These are phyloP conservation scores for Colletotrichum sansevieriae DNA, from an alignment of 2,329 filamentous ascomycete species.

Conservation along the genomic window DNA sequence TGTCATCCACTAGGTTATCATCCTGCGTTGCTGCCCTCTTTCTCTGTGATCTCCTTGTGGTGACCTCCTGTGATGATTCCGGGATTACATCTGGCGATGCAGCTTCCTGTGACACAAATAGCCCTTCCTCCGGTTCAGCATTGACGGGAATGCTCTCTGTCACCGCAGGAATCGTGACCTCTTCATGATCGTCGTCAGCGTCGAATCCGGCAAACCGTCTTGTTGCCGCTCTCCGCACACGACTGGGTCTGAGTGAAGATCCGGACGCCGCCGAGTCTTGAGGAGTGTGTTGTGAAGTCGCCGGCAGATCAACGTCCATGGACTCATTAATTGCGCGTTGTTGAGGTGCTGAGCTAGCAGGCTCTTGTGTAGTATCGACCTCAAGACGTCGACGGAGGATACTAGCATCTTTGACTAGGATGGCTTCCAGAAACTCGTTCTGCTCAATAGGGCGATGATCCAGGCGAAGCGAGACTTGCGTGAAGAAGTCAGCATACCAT, in stretches of 20 bases:
- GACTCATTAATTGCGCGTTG: conserved; percentile 13
- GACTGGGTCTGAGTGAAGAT: conserved; percentile 43
- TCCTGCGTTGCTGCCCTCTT: conserved; percentile 61
- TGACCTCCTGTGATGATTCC: conserved; percentile 42
- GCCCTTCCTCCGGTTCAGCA: conserved; percentile 56
- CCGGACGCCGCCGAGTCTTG: conserved; percentile 42
- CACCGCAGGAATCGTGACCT: conserved; percentile 50
- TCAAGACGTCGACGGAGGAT: conserved; percentile 78
- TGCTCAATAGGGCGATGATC: conserved; percentile 89
- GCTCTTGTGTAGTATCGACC: conserved; percentile 54
- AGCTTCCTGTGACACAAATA: conserved; percentile 69
- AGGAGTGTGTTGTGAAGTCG: conserved; percentile 26
- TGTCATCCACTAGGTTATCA: conserved; percentile 74
- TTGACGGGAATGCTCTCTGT: conserved; percentile 27
- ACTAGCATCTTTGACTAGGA: conserved; percentile 83
- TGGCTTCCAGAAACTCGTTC: conserved; percentile 91
- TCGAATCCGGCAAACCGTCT: conserved; percentile 83
- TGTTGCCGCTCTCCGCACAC: conserved; percentile 44
- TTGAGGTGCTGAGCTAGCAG: conserved; percentile 46
- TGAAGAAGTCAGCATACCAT: conserved; percentile 80
- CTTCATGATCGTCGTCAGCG: conserved; percentile 56
- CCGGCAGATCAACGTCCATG: conserved; percentile 47
- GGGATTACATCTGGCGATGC: conserved; percentile 27
- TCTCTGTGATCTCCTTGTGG: conserved; percentile 49
- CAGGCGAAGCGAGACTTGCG: conserved; percentile 76